These are phyloP conservation scores for Zea luxurians DNA, from an alignment of 176 grass and related monocot species.

Conservation along the genomic window DNA sequence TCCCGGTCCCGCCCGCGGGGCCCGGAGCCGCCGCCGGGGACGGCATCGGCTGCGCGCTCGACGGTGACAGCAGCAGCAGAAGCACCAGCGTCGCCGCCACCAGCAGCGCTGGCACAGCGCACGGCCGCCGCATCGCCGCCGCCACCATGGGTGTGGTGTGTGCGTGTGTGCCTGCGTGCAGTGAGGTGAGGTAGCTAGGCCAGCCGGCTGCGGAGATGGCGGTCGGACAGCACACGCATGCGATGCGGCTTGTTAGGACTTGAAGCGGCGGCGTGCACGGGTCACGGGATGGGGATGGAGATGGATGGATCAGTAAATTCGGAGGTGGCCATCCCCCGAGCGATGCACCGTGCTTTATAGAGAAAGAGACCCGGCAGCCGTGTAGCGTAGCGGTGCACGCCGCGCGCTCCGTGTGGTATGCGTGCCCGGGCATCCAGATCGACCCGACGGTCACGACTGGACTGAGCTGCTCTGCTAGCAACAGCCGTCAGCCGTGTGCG, in stretches of 20 bases:
- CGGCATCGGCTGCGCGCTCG: neutral
- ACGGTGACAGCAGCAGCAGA: neutral
- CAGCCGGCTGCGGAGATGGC: neutral
- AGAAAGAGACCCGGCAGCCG: neutral
- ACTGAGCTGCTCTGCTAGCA: neutral
- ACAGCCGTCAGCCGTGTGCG: neutral
- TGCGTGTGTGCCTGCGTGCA: neutral
- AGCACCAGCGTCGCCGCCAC: neutral
- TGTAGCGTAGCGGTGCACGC: neutral
- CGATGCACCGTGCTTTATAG: neutral
- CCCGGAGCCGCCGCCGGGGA: slow-evolving; percentile 38
- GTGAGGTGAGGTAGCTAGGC: neutral
- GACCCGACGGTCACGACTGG: neutral
- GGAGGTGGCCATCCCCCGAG: neutral
- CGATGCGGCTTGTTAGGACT: too few relatives aligned
- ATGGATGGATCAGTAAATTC: neutral
- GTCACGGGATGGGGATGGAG: neutral
- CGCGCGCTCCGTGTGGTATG: neutral
- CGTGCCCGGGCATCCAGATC: neutral
- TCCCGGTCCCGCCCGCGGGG: neutral
- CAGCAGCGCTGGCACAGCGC: neutral
- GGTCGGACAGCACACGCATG: too few relatives aligned
- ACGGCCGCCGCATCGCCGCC: neutral
- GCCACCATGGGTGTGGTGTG: slow-evolving; percentile 1
- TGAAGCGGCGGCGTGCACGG: neutral